Conservation (phyloP, 1,139 yeast species). For the Blastobotrys malaysiensis region DNA sequence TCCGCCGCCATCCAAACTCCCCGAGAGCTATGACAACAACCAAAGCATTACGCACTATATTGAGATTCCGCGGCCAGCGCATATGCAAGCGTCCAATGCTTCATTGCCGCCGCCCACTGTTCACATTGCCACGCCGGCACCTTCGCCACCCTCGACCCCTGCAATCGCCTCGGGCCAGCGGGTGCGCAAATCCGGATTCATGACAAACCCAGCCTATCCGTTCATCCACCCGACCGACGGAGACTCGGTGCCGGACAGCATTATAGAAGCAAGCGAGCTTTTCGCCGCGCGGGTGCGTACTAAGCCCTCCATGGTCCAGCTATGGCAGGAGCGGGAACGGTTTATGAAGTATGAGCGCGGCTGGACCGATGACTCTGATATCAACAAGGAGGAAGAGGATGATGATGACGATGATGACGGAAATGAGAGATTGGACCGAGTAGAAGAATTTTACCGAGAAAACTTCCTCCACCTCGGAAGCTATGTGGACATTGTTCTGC, state of each 20-base stretch:
- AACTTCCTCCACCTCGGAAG: slow-evolving; percentile 56
- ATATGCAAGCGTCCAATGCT: slow-evolving; percentile 49
- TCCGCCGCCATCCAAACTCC: slow-evolving; percentile 44
- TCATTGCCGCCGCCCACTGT: slow-evolving; percentile 57
- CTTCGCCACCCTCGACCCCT: slow-evolving; percentile 75
- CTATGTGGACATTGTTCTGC: slow-evolving; percentile 56
- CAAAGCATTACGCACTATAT: slow-evolving; percentile 38
- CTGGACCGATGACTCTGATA: slow-evolving; percentile 37
- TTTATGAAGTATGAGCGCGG: slow-evolving; percentile 81
- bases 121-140: slow-evolving; percentile 85
- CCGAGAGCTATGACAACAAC: slow-evolving; percentile 44
- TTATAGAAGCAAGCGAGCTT: slow-evolving; percentile 69
- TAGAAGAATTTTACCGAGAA: slow-evolving; percentile 54
- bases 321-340: slow-evolving; percentile 63
- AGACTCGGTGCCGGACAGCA: slow-evolving; percentile 61
- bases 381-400: too few species aligned
- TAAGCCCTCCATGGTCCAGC: slow-evolving; percentile 58
- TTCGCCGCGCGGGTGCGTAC: slow-evolving; percentile 58
- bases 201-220: slow-evolving; percentile 76
- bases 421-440: slow-evolving; percentile 42
- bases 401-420: slow-evolving; percentile 3
- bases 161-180: slow-evolving; percentile 48
- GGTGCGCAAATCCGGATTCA: slow-evolving; percentile 59
- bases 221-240: slow-evolving; percentile 58
- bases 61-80: slow-evolving; percentile 54